Conservation (phyloP, 2,329 filamentous ascomycete species). For the Colletotrichum sp. region DNA sequence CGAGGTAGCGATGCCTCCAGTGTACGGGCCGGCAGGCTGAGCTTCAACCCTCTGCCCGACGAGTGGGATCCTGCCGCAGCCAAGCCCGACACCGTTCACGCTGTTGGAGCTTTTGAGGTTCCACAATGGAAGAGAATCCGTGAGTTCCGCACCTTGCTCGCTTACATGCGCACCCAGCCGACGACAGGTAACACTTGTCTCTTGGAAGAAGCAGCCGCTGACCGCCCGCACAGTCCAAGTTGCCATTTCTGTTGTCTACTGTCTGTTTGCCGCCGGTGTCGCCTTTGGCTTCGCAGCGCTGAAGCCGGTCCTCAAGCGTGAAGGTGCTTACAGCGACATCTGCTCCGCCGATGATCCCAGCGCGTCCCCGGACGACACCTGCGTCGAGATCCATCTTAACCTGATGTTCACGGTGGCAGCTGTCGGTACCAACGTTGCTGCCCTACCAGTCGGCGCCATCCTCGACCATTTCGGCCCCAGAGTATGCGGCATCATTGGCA, state of each 20-base stretch:
- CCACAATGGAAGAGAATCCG: slow-evolving; percentile 58
- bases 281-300: slow-evolving; percentile 87
- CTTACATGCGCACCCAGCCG: neutral
- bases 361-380: slow-evolving; percentile 40
- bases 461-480: slow-evolving; percentile 84
- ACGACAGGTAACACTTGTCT: neutral
- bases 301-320: slow-evolving; percentile 78
- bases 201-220: neutral
- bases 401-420: slow-evolving; percentile 93
- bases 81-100: slow-evolving; percentile 46
- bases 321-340: slow-evolving; percentile 72
- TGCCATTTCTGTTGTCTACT: slow-evolving; percentile 41
- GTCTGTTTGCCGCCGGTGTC: slow-evolving; percentile 61
- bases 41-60: slow-evolving; percentile 60
- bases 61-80: slow-evolving; percentile 51
- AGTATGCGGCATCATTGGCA: slow-evolving; percentile 75
- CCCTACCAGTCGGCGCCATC: slow-evolving; percentile 83
- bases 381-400: slow-evolving; percentile 71
- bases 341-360: slow-evolving; percentile 48
- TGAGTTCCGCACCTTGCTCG: slow-evolving; percentile 35
- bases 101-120: slow-evolving; percentile 59
- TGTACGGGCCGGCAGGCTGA: slow-evolving; percentile 52
- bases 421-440: slow-evolving; percentile 85
- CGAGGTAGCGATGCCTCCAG: slow-evolving; percentile 51
- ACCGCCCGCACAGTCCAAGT: slow-evolving; percentile 38